These are phyloP conservation scores for Malassezia nana DNA, from an alignment of 1,284 basidiomycete genomes.

Conservation along the genomic window DNA sequence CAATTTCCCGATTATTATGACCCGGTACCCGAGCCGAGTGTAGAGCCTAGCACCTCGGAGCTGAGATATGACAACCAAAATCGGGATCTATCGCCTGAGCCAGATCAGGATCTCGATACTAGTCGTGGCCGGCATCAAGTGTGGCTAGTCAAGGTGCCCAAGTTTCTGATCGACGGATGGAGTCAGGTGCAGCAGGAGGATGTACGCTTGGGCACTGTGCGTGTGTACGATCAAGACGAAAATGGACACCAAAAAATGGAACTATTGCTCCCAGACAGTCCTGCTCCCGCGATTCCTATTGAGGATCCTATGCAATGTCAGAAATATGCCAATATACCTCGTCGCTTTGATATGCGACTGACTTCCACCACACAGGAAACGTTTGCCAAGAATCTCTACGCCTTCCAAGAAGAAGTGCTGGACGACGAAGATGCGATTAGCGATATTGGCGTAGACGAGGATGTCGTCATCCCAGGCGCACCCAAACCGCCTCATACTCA, in stretches of 20 bases:
- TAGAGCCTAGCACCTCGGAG: slow-evolving; percentile 12
- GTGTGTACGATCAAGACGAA: slow-evolving; percentile 50
- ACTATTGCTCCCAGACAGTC: slow-evolving; percentile 33
- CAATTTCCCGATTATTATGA: slow-evolving; percentile 31
- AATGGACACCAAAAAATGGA: slow-evolving; percentile 42
- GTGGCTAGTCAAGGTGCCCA: slow-evolving; percentile 51
- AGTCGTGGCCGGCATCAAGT: slow-evolving; percentile 29
- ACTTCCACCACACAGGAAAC: slow-evolving; percentile 28
- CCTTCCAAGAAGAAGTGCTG: slow-evolving; percentile 32
- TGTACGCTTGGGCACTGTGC: slow-evolving; percentile 51
- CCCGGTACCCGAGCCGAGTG: slow-evolving; percentile 19
- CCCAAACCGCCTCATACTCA: neutral
- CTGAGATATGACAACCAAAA: slow-evolving; percentile 2
- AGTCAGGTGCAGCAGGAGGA: slow-evolving; percentile 50
- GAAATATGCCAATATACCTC: slow-evolving; percentile 24
- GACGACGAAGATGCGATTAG: slow-evolving; percentile 21
- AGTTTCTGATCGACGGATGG: slow-evolving; percentile 53
- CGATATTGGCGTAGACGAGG: slow-evolving; percentile 9
- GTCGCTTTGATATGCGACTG: slow-evolving; percentile 37
- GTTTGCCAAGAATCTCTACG: slow-evolving; percentile 33
- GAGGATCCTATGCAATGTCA: slow-evolving; percentile 17
- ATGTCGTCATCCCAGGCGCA: neutral
- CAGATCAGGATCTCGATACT: slow-evolving; percentile 41
- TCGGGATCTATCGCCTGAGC: slow-evolving; percentile 30
- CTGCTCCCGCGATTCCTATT: slow-evolving; percentile 25